Evolutionary conservation across 208 protist species (phyloP).

Genomic region (Leishmania gerbilli): DNA sequence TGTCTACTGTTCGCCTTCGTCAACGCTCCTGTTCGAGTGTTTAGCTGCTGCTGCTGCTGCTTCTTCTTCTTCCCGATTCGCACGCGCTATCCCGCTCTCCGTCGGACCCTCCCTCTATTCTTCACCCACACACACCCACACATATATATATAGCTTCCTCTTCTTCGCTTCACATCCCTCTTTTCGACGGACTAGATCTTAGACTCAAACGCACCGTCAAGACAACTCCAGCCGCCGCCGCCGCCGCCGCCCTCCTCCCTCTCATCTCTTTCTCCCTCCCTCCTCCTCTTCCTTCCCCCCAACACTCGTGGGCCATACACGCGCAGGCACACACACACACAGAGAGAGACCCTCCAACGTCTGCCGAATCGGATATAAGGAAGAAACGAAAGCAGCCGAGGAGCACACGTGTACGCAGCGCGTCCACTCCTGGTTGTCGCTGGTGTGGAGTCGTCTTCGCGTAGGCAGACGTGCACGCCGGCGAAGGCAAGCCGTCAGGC

Average conservation of each 20-base stretch:
- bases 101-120: not conserved
- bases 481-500: not conserved
- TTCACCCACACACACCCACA: too few species aligned
- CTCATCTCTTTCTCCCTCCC: too few species aligned
- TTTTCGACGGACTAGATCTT: not conserved
- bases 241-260: not conserved
- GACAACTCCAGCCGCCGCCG: not conserved
- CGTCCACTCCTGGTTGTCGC: not conserved
- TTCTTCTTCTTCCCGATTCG: not conserved
- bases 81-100: not conserved
- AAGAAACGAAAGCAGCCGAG: not conserved
- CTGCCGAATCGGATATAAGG: not conserved
- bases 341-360: not conserved
- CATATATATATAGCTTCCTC: not conserved
- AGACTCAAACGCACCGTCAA: not conserved
- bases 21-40: not conserved
- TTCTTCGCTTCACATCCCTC: not conserved
- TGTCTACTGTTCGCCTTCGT: not conserved
- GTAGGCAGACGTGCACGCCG: not conserved
- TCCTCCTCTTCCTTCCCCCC: not conserved
- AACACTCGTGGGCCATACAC: not conserved
- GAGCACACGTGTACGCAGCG: too few species aligned
- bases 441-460: not conserved
- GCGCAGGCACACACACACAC: not conserved
- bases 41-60: not conserved